phyloP scores from a whole-genome alignment of 768 basidiomycete species.

The Boletus bicolor region DNA sequence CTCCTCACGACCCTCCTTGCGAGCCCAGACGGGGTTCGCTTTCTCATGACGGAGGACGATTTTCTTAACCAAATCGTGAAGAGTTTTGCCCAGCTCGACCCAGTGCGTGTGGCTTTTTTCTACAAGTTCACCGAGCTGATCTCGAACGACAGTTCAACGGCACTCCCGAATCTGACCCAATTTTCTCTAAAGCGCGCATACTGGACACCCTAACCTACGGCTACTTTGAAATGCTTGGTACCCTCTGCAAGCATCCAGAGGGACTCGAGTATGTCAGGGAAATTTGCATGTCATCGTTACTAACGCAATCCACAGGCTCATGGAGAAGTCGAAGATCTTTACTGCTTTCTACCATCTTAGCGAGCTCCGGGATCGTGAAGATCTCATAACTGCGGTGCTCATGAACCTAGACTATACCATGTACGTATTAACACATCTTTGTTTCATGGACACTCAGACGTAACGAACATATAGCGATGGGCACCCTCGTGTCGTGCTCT shows the following conservation, averaged over 20 bases:
- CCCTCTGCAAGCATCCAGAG: conserved; percentile 81
- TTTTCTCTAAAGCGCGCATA: conserved; percentile 82
- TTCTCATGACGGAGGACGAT: conserved; percentile 78
- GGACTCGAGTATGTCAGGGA: conserved; percentile 73
- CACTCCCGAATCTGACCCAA: conserved; percentile 67
- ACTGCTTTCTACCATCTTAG: conserved; percentile 95
- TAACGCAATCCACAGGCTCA: conserved; percentile 47
- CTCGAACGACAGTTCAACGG: conserved; percentile 57
- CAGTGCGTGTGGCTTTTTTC: conserved; percentile 47
- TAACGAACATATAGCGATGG: conserved; percentile 65
- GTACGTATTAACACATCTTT: conserved; percentile 42
- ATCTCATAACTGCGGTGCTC: conserved; percentile 87
- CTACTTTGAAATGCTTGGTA: conserved; percentile 95
- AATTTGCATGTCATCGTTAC: background rate
- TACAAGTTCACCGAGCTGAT: background rate
- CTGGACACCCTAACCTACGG: conserved; percentile 83
- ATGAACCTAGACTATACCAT: conserved; percentile 89
- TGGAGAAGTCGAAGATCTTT: conserved; percentile 91
- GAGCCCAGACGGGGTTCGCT: conserved; percentile 79
- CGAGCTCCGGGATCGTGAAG: conserved; percentile 87
- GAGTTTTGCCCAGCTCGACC: conserved; percentile 89
- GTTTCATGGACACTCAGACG: background rate
- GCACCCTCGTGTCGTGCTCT: conserved; percentile 88
- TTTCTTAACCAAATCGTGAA: conserved; percentile 80
- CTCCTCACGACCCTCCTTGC: conserved; percentile 80